Conservation (phyloP, 306 rosid species). For the Vicia sativa region DNA sequence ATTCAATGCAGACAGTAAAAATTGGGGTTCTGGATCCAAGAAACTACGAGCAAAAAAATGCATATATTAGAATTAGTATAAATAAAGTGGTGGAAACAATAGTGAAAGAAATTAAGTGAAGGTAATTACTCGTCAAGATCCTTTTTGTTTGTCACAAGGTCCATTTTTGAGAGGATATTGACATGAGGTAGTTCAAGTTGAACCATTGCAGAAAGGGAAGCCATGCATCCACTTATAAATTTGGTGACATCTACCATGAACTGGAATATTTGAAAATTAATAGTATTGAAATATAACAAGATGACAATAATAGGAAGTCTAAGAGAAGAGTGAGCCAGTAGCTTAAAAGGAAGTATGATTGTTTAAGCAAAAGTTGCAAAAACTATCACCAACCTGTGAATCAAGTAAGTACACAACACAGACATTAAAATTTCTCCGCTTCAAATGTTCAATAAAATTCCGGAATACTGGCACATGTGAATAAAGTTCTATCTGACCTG, state of each 20-base stretch:
- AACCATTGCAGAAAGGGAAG: slow-evolving; percentile 82
- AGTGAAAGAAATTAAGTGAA: slow-evolving; percentile 13
- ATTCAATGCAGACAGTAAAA: slow-evolving; percentile 76
- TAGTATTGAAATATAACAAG: slow-evolving; percentile 21
- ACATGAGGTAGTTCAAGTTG: slow-evolving; percentile 93
- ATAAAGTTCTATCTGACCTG: slow-evolving; percentile 94
- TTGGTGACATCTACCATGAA: slow-evolving; percentile 90
- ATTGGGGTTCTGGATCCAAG: slow-evolving; percentile 76
- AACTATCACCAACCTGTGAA: slow-evolving; percentile 72
- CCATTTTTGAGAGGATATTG: slow-evolving; percentile 95
- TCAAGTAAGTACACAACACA: slow-evolving; percentile 91
- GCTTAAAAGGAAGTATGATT: slow-evolving; percentile 13
- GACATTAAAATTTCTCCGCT: slow-evolving; percentile 69
- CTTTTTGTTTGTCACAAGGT: slow-evolving; percentile 78
- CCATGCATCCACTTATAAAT: slow-evolving; percentile 96
- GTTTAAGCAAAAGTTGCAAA: slow-evolving; percentile 20
- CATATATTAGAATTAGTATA: slow-evolving; percentile 16
- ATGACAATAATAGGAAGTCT: neutral
- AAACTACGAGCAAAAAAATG: slow-evolving; percentile 48
- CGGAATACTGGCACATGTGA: slow-evolving; percentile 84
- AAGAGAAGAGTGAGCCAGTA: slow-evolving; percentile 5
- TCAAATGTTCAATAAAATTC: slow-evolving; percentile 89
- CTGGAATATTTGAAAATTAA: slow-evolving; percentile 42
- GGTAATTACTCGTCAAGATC: slow-evolving; percentile 70
- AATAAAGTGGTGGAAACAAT: slow-evolving; percentile 14